Base-by-base conservation (phyloP, 805 yeast species). In the Kazachstania taianensis region DNA sequence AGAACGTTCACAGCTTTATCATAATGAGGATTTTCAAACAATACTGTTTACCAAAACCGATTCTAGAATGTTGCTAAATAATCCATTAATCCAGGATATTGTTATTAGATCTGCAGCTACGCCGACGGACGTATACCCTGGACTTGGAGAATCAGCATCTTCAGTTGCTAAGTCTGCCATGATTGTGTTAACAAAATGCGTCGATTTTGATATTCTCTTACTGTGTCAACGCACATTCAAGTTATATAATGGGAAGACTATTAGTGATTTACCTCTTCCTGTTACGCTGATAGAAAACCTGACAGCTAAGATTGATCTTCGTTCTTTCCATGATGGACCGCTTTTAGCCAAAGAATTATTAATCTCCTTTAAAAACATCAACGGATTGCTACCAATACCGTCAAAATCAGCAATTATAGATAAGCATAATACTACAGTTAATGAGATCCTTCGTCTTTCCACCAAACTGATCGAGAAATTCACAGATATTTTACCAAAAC, bases 21-120 rank as follows among this genome's bases (percentile, higher is more conserved):
- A 41, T 4, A 47, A 43, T 22, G 55, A 52, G 4, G 47, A 61
- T 5, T 54, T 65, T 31, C 57, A 55, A 36, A 57, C 64, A 4
- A 60, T 64, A 7, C 43, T 72, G 7, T 51, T 70, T 15, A 57
- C 66, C 4, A 65, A 66, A 45, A 61, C 73, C 35, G 79, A 73
- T 44, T 62, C 73, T 2, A 59, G 79, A 46, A 65, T 66, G 0
- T 63, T 30, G 53, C 65, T 32, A 64, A 70, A 50, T 51, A 61
- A 35, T 56, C 68, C 48, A 19, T 48, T 46, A 37, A 52, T 38
- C 29, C 62, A 43, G 50, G 59, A 50, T 41, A 52, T 52, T 48
- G 60, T 53, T 37, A 50, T 50, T 39, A 32, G 47, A 28, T 39
- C 64, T 41, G 40, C 61, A 41, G 38, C 65, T 35, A 39, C 52